phyloP scores from a whole-genome alignment of 2,329 filamentous ascomycete genomes.

The Sporothrix globosa region DNA sequence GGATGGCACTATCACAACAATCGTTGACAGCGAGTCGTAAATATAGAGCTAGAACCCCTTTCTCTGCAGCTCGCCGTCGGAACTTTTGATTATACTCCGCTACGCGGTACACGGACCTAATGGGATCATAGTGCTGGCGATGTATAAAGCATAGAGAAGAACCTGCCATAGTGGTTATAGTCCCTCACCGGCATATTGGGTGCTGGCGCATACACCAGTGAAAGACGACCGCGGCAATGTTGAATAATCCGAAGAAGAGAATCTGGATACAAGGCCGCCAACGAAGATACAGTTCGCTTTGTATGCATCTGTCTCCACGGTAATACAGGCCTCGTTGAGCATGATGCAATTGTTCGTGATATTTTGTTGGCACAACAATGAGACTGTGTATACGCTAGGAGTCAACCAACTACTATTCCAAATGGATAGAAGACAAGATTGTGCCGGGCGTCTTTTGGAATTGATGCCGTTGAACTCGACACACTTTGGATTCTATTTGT shows the following conservation, averaged over 20 bases:
- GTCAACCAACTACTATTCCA: too few species aligned
- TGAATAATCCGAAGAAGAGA: conserved; percentile 52
- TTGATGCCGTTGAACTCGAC: not conserved
- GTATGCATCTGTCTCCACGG: conserved; percentile 33
- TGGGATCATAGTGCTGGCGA: conserved; percentile 42
- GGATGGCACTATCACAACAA: too few species aligned
- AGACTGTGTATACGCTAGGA: not conserved
- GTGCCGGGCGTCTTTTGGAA: not conserved
- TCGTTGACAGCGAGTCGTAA: conserved; percentile 42
- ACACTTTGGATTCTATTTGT: not conserved
- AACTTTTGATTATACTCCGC: conserved; percentile 46
- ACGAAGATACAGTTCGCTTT: conserved; percentile 53
- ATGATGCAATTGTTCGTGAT: not conserved
- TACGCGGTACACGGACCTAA: conserved; percentile 46
- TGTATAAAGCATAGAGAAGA: conserved; percentile 37
- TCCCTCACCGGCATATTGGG: conserved; percentile 10
- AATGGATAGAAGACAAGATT: too few species aligned
- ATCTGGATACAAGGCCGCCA: conserved; percentile 52
- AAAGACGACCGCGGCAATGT: conserved; percentile 25
- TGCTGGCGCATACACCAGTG: conserved; percentile 24
- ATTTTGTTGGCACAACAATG: not conserved
- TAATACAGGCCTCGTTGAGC: too few species aligned
- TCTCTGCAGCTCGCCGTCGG: conserved; percentile 39
- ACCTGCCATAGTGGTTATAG: not conserved
- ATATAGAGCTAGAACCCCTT: conserved; percentile 41